Evolutionary conservation across 805 yeast genomes (phyloP).

Genomic region (Candida nitratophila): DNA sequence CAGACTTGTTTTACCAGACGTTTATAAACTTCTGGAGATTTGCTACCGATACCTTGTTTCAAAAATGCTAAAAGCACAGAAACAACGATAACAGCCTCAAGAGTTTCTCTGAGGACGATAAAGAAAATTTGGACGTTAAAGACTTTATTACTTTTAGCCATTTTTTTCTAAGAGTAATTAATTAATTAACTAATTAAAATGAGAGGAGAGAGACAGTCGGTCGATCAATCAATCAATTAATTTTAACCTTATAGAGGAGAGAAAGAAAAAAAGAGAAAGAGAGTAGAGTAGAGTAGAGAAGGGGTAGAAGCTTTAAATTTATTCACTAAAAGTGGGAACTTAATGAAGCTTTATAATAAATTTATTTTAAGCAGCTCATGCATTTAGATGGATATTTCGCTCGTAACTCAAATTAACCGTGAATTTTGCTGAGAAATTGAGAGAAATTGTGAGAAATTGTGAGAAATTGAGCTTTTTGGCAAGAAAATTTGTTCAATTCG

Average conservation of each 20-base stretch:
- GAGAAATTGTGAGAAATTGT: too few species aligned
- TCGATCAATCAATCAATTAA: neutral
- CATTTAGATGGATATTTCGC: neutral
- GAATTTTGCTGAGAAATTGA: too few species aligned
- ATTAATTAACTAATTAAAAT: too few species aligned
- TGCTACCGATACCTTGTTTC: slow-evolving; percentile 72
- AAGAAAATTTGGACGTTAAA: slow-evolving; percentile 76
- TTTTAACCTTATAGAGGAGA: neutral
- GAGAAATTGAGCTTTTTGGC: too few species aligned
- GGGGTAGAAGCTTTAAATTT: too few species aligned
- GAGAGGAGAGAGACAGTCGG: neutral
- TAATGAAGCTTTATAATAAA: too few species aligned
- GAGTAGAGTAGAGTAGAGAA: too few species aligned
- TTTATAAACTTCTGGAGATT: slow-evolving; percentile 49
- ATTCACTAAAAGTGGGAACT: too few species aligned
- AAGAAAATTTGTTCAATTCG: too few species aligned
- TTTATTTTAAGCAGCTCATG: neutral
- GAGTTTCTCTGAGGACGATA: slow-evolving; percentile 86
- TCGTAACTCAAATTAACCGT: neutral
- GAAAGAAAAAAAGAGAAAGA: neutral
- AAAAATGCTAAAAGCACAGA: slow-evolving; percentile 89
- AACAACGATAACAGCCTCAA: slow-evolving; percentile 88
- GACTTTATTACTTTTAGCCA: slow-evolving; percentile 37
- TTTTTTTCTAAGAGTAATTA: slow-evolving; percentile 4
- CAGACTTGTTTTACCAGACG: slow-evolving; percentile 74